Base-by-base conservation (phyloP, 495 filamentous ascomycete genomes). In the Penicillium canariense region DNA sequence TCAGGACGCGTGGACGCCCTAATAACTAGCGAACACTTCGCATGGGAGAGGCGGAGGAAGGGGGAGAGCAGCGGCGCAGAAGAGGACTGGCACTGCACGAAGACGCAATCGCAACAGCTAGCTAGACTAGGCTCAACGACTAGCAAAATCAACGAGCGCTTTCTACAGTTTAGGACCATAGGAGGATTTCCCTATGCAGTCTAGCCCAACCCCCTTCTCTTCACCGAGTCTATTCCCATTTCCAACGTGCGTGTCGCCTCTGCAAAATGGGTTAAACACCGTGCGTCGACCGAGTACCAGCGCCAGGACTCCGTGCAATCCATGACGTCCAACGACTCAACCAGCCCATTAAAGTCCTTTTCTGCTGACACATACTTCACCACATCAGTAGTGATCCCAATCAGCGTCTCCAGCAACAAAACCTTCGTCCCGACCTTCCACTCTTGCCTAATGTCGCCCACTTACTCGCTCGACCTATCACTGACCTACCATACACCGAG, bases 371-470 rank as follows among this genome's bases (percentile, higher is more conserved):
- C 61, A n/a, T 87, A 81, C 65, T 88, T 94, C 71, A 87, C 81
- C 2, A 77, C 90, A 0, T 75, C 73, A 4, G 62, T 97, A 8
- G 65, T 87, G 6, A 82, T 96, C 9, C 91, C 93, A 0, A 71
- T 98, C 65, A 75, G 80, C 0, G 74, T 95, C 0, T 90, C 93
- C 0, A 72, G 68, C 10, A 82, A 81, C 58, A 88, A 85, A 55
- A 75, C 83, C 1, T 90, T 91, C 70, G 70, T 94, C 23, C 94
- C 94, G 0, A 91, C 89, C n/a, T 98, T 97, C 73, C 86, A 94
- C 71, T 82, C n/a, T n/a, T n/a, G n/a, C n/a, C n/a, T n/a, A n/a
- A n/a, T n/a, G n/a, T n/a, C n/a, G n/a, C n/a, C n/a, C n/a, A n/a
- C n/a, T n/a, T n/a, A n/a, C n/a, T n/a, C n/a, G n/a, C n/a, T n/a